A percentile compares a stretch with the other conserved stretches of the same genome.
These are phyloP conservation scores for Apostasia shenzhenica DNA, from an alignment of 106 monocot genomes.

Conservation along the genomic window DNA sequence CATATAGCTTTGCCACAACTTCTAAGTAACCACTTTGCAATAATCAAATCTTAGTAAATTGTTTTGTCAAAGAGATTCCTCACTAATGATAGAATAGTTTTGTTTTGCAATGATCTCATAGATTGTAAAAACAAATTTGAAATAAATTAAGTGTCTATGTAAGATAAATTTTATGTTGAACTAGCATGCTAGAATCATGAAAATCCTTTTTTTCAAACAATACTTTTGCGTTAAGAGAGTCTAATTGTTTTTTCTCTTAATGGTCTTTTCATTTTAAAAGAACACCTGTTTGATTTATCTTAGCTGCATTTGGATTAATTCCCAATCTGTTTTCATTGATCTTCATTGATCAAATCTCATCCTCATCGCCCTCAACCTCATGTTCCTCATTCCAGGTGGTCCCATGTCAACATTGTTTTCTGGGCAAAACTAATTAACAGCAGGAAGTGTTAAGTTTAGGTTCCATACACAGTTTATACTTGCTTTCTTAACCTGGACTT, in stretches of 20 bases:
- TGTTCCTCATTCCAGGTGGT: not conserved
- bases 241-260: not conserved
- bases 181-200: not conserved
- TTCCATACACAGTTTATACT: not conserved
- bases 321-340: not conserved
- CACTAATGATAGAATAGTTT: too few species aligned
- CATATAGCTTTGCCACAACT: not conserved
- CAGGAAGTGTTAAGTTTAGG: not conserved
- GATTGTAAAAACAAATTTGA: too few species aligned
- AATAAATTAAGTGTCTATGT: too few species aligned
- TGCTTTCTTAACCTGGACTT: not conserved
- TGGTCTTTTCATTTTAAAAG: not conserved
- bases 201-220: not conserved
- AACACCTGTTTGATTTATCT: not conserved
- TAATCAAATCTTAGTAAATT: too few species aligned
- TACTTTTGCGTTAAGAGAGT: not conserved
- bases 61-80: too few species aligned
- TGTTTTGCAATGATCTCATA: too few species aligned
- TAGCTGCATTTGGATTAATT: not conserved
- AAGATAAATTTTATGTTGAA: too few species aligned
- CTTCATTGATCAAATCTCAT: not conserved
- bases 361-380: not conserved
- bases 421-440: not conserved
- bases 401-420: not conserved
- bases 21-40: too few species aligned